Evolutionary conservation across 208 protist species (phyloP).

Genomic region (Willaertia magna): DNA sequence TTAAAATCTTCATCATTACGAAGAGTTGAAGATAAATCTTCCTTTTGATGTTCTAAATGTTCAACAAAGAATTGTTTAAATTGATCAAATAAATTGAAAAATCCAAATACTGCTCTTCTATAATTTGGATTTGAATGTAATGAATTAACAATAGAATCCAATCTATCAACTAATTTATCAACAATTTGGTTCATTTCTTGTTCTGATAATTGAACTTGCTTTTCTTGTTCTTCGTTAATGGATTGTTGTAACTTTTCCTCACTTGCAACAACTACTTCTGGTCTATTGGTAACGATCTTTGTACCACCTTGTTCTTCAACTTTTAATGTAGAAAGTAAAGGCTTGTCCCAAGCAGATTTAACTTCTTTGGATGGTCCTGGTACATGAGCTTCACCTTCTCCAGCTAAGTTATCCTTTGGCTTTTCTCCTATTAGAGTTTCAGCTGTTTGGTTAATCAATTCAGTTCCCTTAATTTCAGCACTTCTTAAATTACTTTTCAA

Average conservation of each 20-base stretch:
- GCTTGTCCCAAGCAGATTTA: not conserved
- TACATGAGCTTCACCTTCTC: not conserved
- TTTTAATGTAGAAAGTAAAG: not conserved
- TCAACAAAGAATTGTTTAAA: not conserved
- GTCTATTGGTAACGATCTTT: not conserved
- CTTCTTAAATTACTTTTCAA: not conserved
- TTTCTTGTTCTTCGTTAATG: not conserved
- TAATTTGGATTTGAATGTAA: not conserved
- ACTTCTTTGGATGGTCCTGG: not conserved
- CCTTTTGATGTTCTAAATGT: not conserved
- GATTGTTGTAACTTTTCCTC: not conserved
- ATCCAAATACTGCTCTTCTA: not conserved
- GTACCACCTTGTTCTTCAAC: not conserved
- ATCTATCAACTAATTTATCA: not conserved
- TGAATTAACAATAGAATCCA: not conserved
- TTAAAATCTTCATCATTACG: not conserved
- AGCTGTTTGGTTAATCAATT: not conserved
- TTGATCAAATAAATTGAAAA: not conserved
- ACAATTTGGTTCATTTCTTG: too few relatives aligned
- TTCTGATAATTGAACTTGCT: not conserved
- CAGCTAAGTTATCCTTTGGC: not conserved
- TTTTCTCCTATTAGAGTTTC: not conserved
- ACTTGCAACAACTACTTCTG: not conserved
- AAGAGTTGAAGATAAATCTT: not conserved
- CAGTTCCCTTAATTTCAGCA: not conserved